phyloP scores from a whole-genome alignment of 768 basidiomycete genomes.

The Mycena albidolilacea region DNA sequence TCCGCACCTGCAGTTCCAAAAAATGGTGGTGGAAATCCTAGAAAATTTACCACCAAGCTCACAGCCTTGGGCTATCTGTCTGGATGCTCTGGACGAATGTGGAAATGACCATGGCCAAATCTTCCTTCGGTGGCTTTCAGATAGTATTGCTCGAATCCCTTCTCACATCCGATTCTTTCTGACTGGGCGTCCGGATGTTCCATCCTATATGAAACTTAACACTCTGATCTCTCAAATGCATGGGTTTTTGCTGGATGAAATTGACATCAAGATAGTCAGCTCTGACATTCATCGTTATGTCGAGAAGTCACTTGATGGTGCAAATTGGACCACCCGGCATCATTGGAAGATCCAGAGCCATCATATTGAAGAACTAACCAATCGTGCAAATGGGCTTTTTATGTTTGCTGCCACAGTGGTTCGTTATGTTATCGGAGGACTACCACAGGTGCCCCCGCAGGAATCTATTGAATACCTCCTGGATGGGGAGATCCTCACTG shows the following conservation, averaged over 20 bases:
- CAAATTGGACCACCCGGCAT: neutral
- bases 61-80: constrained; percentile 6
- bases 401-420: neutral
- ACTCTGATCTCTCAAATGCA: neutral
- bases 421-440: neutral
- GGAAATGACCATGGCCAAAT: neutral
- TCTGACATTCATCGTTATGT: neutral
- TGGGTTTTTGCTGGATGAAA: neutral
- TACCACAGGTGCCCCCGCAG: neutral
- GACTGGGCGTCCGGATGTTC: constrained; percentile 13
- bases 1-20: neutral
- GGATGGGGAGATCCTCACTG: neutral
- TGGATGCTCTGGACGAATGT: constrained; percentile 11
- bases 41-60: neutral
- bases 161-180: constrained; percentile 7
- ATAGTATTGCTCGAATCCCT: neutral
- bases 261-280: neutral
- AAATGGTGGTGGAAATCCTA: neutral
- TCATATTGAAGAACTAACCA: neutral
- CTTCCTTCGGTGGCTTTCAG: constrained; percentile 1
- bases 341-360: neutral
- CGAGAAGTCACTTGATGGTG: neutral
- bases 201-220: neutral
- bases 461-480: constrained; percentile 7
- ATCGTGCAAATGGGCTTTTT: neutral